These are phyloP conservation scores for Penicillium cataractarum DNA, from an alignment of 495 filamentous ascomycete species.

Conservation along the genomic window DNA sequence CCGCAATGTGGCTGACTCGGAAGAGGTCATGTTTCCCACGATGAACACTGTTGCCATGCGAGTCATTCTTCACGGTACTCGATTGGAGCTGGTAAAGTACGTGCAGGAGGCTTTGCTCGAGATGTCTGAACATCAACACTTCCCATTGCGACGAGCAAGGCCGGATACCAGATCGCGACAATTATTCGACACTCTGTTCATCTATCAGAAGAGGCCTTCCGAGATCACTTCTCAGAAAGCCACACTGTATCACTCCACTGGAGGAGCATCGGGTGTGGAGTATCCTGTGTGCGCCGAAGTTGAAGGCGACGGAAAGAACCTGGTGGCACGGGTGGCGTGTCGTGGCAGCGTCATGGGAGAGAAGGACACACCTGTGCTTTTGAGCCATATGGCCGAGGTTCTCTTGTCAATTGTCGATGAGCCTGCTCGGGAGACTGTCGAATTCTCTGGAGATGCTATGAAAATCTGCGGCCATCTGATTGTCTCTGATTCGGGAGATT, in stretches of 20 bases:
- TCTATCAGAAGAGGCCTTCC: conserved; percentile 65
- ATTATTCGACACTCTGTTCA: conserved; percentile 84
- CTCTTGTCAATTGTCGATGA: conserved; percentile 54
- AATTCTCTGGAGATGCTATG: conserved; percentile 45
- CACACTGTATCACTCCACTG: conserved; percentile 57
- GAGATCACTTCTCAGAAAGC: not conserved
- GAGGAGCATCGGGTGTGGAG: conserved; percentile 65
- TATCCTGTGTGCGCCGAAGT: conserved; percentile 82
- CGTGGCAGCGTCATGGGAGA: conserved; percentile 55
- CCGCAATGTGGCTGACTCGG: conserved; percentile 66
- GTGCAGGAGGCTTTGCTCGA: conserved; percentile 66
- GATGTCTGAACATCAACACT: conserved; percentile 60
- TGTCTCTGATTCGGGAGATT: conserved; percentile 19
- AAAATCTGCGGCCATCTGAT: conserved; percentile 57
- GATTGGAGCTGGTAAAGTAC: conserved; percentile 44
- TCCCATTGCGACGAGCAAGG: conserved; percentile 40
- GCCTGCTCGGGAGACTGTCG: conserved; percentile 52
- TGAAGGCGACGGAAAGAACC: conserved; percentile 55
- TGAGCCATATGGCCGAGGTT: conserved; percentile 57
- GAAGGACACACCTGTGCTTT: conserved; percentile 45
- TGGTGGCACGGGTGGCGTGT: conserved; percentile 73
- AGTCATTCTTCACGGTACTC: conserved; percentile 41
- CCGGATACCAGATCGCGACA: conserved; percentile 27
- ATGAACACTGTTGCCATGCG: conserved; percentile 84
- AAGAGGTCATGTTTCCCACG: conserved; percentile 76